phyloP scores from a whole-genome alignment of 768 basidiomycete species.

The Dendrothele bispora region DNA sequence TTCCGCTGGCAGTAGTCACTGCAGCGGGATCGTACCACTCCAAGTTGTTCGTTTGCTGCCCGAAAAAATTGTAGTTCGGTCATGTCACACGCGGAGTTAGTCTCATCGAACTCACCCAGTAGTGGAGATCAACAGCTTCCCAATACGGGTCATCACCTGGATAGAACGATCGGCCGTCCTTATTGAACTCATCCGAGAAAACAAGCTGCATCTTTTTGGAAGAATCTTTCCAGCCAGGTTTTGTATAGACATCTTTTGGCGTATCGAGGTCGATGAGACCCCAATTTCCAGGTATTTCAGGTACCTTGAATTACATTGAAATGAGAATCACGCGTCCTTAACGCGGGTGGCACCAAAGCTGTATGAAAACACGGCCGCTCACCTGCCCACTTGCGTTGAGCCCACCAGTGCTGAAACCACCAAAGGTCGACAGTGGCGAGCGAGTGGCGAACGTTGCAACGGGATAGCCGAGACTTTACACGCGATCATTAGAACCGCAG shows the following conservation, averaged over 20 bases:
- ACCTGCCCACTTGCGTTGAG: slow-evolving; percentile 51
- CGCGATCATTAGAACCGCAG: background rate
- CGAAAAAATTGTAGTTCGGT: slow-evolving; percentile 13
- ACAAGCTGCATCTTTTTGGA: slow-evolving; percentile 49
- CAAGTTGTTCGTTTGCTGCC: slow-evolving; percentile 62
- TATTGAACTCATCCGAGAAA: slow-evolving; percentile 83
- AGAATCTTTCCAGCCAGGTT: slow-evolving; percentile 7
- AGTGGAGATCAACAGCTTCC: slow-evolving; percentile 78
- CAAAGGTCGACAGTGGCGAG: slow-evolving; percentile 26
- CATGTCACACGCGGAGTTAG: background rate
- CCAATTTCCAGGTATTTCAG: slow-evolving; percentile 55
- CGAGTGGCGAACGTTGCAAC: slow-evolving; percentile 30
- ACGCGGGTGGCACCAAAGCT: background rate
- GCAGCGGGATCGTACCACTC: slow-evolving; percentile 90
- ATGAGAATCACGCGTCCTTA: too few relatives aligned
- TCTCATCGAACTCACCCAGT: slow-evolving; percentile 50
- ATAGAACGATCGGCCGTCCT: slow-evolving; percentile 73
- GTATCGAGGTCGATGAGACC: slow-evolving; percentile 80
- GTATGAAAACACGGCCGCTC: background rate
- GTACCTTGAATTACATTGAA: slow-evolving; percentile 42
- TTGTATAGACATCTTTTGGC: slow-evolving; percentile 51
- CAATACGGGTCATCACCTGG: slow-evolving; percentile 84
- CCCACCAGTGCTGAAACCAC: slow-evolving; percentile 49
- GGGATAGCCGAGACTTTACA: slow-evolving; percentile 36
- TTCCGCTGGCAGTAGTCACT: slow-evolving; percentile 67